A percentile compares a stretch with the other conserved stretches of the same genome.
phyloP scores from a whole-genome alignment of 2,329 filamentous ascomycete genomes.

The Hypoxylon sp. region DNA sequence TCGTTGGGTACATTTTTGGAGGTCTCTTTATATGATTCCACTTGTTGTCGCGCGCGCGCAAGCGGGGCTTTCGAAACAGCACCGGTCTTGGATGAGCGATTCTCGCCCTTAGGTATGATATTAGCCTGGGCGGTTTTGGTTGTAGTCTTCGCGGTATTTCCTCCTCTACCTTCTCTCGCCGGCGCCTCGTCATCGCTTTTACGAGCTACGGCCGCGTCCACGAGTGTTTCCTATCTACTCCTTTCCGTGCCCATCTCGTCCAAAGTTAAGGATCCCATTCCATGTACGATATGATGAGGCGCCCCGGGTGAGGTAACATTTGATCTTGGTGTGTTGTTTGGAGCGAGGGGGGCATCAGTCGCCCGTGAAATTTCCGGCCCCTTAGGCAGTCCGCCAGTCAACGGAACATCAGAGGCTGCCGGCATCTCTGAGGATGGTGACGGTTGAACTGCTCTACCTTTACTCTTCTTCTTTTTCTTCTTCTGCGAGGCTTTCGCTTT shows the following conservation, averaged over 20 bases:
- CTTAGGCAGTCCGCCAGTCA: not conserved
- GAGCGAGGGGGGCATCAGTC: not conserved
- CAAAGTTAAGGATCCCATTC: not conserved
- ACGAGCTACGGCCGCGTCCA: not conserved
- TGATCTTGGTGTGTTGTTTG: not conserved
- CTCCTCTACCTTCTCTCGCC: too few species aligned
- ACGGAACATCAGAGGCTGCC: not conserved
- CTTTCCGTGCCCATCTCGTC: not conserved
- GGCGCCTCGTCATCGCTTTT: not conserved
- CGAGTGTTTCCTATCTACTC: not conserved
- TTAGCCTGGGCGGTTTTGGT: not conserved
- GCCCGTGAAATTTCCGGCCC: not conserved
- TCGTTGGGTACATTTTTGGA: not conserved
- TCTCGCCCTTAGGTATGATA: not conserved
- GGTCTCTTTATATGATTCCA: not conserved
- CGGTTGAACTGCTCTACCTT: not conserved
- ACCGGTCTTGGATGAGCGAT: not conserved
- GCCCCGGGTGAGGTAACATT: not conserved
- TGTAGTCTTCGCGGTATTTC: not conserved
- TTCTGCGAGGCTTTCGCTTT: conserved; percentile 1
- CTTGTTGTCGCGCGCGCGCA: not conserved
- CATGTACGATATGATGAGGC: not conserved
- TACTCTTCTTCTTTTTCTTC: not conserved
- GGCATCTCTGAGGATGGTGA: not conserved
- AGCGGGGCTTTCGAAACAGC: not conserved